phyloP scores from a whole-genome alignment of 768 basidiomycete species.

The Punctularia strigosozonata region DNA sequence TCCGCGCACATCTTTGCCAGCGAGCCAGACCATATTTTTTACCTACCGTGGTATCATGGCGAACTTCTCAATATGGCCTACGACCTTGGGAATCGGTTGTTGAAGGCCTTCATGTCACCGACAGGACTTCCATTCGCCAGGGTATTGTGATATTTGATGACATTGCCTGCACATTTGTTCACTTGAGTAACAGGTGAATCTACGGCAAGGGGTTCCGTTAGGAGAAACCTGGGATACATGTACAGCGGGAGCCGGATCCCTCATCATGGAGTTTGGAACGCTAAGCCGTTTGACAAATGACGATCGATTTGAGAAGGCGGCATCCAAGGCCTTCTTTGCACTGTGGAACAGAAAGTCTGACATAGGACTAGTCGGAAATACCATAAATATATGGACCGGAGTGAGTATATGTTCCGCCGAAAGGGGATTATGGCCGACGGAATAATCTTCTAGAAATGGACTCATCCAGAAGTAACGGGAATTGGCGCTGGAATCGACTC shows the following conservation, averaged over 20 bases:
- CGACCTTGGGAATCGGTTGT: constrained; percentile 75
- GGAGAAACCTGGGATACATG: constrained; percentile 51
- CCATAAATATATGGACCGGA: constrained; percentile 70
- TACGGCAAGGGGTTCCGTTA: constrained; percentile 62
- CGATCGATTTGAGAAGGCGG: constrained; percentile 79
- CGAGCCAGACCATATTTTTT: constrained; percentile 50
- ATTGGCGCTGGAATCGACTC: constrained; percentile 95
- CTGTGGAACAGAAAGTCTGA: constrained; percentile 87
- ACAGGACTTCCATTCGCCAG: constrained; percentile 91
- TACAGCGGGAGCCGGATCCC: constrained; percentile 39
- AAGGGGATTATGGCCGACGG: background rate
- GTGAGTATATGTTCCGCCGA: constrained; percentile 28
- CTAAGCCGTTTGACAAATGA: constrained; percentile 87
- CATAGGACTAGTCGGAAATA: constrained; percentile 82
- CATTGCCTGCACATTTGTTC: background rate
- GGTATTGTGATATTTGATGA: constrained; percentile 25
- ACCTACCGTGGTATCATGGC: constrained; percentile 74
- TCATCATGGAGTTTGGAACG: constrained; percentile 91
- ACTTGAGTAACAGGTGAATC: constrained; percentile 50
- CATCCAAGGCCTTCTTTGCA: constrained; percentile 83
- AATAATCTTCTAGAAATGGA: constrained; percentile 46
- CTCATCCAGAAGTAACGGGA: constrained; percentile 59
- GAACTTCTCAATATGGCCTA: constrained; percentile 73
- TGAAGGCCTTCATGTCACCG: constrained; percentile 86
- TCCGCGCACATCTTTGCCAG: constrained; percentile 80